These are phyloP conservation scores for Candida koratica DNA, from an alignment of 805 yeast species.

Conservation along the genomic window DNA sequence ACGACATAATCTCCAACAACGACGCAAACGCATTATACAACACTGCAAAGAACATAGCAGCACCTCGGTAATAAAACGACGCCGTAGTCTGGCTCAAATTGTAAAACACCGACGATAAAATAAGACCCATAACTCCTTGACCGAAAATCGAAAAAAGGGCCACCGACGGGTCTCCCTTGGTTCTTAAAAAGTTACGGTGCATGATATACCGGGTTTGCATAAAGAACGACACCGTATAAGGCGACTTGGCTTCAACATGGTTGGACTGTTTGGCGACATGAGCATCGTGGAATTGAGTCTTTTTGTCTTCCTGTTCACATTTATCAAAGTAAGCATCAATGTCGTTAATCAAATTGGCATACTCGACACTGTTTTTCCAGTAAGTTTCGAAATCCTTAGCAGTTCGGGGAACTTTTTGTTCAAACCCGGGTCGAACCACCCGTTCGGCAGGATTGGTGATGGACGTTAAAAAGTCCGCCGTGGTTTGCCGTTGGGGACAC, in stretches of 20 bases:
- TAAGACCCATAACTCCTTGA: constrained; percentile 52
- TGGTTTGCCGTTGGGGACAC: constrained; percentile 59
- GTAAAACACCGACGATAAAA: constrained; percentile 59
- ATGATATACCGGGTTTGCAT: constrained; percentile 51
- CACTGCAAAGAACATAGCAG: constrained; percentile 57
- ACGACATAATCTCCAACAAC: constrained; percentile 54
- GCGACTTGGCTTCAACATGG: constrained; percentile 30
- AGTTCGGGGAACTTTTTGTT: constrained; percentile 49
- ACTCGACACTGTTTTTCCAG: constrained; percentile 58
- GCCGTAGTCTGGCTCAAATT: constrained; percentile 46
- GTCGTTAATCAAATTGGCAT: constrained; percentile 34
- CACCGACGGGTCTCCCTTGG: constrained; percentile 54
- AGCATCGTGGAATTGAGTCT: constrained; percentile 20
- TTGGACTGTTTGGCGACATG: constrained; percentile 38
- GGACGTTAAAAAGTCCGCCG: constrained; percentile 63
- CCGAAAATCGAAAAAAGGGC: constrained; percentile 50
- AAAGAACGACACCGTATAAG: constrained; percentile 42
- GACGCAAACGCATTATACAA: constrained; percentile 59
- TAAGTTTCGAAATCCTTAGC: constrained; percentile 55
- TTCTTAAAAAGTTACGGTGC: constrained; percentile 51
- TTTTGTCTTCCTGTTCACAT: constrained; percentile 16
- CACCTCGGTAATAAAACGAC: constrained; percentile 62
- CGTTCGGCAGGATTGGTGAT: constrained; percentile 65
- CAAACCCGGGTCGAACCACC: constrained; percentile 45
- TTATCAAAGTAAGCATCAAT: constrained; percentile 39